Evolutionary conservation across 805 yeast genomes (phyloP).

Genomic region (Cyberlindnera maclurae): DNA sequence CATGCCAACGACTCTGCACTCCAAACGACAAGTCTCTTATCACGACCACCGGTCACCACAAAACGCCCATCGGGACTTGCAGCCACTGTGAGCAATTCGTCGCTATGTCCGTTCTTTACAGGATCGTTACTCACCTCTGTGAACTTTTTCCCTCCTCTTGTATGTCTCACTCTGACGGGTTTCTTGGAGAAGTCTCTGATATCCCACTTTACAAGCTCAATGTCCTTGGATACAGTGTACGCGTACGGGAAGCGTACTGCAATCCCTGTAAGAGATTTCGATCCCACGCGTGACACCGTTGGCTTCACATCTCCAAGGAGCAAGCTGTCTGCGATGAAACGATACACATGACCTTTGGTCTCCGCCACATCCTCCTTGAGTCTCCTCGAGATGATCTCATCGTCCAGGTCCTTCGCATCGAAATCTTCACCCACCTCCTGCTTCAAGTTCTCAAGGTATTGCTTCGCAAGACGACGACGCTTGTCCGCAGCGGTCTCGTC

Average conservation of each 20-base stretch:
- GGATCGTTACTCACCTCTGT: slow-evolving; percentile 36
- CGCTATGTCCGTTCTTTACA: slow-evolving; percentile 65
- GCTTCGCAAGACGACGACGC: slow-evolving; percentile 89
- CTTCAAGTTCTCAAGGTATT: slow-evolving; percentile 76
- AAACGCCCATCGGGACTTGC: slow-evolving; percentile 82
- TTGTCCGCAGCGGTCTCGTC: slow-evolving; percentile 86
- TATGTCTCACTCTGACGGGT: slow-evolving; percentile 59
- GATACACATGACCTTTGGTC: slow-evolving; percentile 75
- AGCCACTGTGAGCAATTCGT: slow-evolving; percentile 69
- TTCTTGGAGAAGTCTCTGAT: slow-evolving; percentile 44
- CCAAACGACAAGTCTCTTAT: slow-evolving; percentile 79
- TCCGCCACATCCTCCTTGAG: slow-evolving; percentile 87
- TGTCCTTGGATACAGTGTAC: slow-evolving; percentile 78
- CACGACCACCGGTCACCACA: slow-evolving; percentile 88
- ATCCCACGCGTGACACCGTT: slow-evolving; percentile 50
- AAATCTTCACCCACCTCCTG: slow-evolving; percentile 51
- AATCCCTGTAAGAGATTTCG: slow-evolving; percentile 45
- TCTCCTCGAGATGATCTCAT: slow-evolving; percentile 75
- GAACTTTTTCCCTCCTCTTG: slow-evolving; percentile 52
- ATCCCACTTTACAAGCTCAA: slow-evolving; percentile 76
- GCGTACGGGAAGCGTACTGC: slow-evolving; percentile 39
- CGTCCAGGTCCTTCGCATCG: slow-evolving; percentile 87
- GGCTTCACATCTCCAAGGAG: slow-evolving; percentile 33
- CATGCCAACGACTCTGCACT: slow-evolving; percentile 72
- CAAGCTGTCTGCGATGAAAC: slow-evolving; percentile 50